Percentiles rank a stretch among this genome's conserved stretches.
phyloP scores from a whole-genome alignment of 768 basidiomycete species.

The Sarcodon sp. region DNA sequence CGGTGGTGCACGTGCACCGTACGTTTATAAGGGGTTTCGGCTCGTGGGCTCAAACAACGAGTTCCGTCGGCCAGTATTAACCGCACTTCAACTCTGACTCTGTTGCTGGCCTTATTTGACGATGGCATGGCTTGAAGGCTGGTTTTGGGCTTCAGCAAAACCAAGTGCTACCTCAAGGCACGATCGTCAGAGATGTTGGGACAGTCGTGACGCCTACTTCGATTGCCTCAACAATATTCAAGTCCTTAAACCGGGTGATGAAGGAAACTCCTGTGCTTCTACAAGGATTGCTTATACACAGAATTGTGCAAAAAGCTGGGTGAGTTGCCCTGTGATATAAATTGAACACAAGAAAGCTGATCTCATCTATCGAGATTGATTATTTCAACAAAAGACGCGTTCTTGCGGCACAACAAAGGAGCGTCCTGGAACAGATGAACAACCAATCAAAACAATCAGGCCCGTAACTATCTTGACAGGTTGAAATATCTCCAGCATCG shows the following conservation, averaged over 20 bases:
- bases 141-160: constrained; percentile 23
- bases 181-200: constrained; percentile 80
- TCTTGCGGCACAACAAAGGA: constrained; percentile 69
- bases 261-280: constrained; percentile 39
- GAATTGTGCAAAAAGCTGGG: constrained; percentile 86
- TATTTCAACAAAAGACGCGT: constrained; percentile 91
- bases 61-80: background rate
- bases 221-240: constrained; percentile 60
- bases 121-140: constrained; percentile 12
- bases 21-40: no score
- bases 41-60: no score
- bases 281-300: constrained; percentile 51
- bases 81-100: background rate
- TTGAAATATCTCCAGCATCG: background rate
- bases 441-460: constrained; percentile 16
- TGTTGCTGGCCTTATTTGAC: background rate
- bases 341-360: constrained; percentile 1
- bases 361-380: constrained; percentile 46
- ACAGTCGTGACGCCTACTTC: constrained; percentile 73
- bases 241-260: constrained; percentile 68
- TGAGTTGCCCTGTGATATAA: constrained; percentile 22
- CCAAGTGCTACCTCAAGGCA: constrained; percentile 34
- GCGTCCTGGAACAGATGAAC: constrained; percentile 38
- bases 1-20: background rate
- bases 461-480: background rate